Conservation (phyloP, 495 filamentous ascomycete species). For the Astrothelium macrocarpum region DNA sequence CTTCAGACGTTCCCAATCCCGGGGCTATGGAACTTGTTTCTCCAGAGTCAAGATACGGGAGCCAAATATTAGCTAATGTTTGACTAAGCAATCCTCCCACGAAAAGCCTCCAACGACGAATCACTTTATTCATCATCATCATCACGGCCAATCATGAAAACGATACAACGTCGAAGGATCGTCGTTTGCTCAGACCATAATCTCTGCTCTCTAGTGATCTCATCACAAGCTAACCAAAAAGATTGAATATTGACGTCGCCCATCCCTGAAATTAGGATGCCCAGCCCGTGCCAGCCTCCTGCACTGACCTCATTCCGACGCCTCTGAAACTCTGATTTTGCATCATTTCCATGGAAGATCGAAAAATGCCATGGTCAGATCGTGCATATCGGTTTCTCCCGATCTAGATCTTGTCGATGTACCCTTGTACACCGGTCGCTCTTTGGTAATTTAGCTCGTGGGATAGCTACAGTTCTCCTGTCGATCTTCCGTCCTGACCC, state of each 20-base stretch:
- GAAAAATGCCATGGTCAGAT: background rate
- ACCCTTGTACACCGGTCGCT: background rate
- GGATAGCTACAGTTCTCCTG: background rate
- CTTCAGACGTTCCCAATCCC: no score
- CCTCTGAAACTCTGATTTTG: conserved; percentile 1
- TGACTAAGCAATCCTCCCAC: background rate
- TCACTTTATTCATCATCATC: background rate
- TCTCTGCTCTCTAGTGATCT: background rate
- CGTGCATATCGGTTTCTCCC: background rate
- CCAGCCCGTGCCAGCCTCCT: conserved; percentile 1
- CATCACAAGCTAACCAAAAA: background rate
- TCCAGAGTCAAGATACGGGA: no score
- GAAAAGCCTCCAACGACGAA: background rate
- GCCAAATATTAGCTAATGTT: background rate
- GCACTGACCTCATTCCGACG: conserved; percentile 5
- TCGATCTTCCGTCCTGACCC: background rate
- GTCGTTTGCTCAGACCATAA: background rate
- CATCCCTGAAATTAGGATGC: background rate
- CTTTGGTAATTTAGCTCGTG: background rate
- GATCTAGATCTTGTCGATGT: background rate
- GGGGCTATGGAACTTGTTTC: no score
- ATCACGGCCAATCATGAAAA: background rate
- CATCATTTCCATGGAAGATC: conserved; percentile 5
- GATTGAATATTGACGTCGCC: background rate
- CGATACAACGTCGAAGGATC: background rate